A percentile compares a stretch with the other conserved stretches of the same genome.
phyloP scores from a whole-genome alignment of 2,329 filamentous ascomycete species.

The Neoarthrinium moseri region DNA sequence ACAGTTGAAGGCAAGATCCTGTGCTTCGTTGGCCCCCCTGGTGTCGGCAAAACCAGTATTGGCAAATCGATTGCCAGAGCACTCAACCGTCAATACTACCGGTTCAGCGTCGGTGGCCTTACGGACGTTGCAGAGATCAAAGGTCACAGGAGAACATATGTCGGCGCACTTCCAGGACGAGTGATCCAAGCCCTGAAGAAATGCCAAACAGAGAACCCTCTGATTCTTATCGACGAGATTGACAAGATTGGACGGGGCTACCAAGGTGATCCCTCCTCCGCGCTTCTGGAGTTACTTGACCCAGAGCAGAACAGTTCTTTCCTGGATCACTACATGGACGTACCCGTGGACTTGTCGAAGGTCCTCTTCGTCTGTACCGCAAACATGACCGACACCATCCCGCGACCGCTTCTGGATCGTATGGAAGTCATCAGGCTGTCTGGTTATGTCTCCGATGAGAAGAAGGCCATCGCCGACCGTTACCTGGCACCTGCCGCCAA shows the following conservation, averaged over 20 bases:
- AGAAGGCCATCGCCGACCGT: slow-evolving; percentile 94
- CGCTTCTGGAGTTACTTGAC: slow-evolving; percentile 88
- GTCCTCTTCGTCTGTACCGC: slow-evolving; percentile 98
- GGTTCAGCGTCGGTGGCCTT: slow-evolving; percentile 94
- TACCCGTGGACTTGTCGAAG: slow-evolving; percentile 95
- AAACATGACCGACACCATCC: slow-evolving; percentile 98
- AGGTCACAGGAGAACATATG: slow-evolving; percentile 92
- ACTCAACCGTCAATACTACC: slow-evolving; percentile 93
- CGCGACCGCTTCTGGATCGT: slow-evolving; percentile 85
- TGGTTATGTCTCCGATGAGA: slow-evolving; percentile 96
- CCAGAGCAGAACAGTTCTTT: slow-evolving; percentile 98
- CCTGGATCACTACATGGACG: slow-evolving; percentile 97
- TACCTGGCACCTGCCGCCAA: slow-evolving; percentile 95
- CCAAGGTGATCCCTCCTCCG: slow-evolving; percentile 93
- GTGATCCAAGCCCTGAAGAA: slow-evolving; percentile 99
- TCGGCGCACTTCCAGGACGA: slow-evolving; percentile 89
- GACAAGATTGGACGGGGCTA: slow-evolving; percentile 98
- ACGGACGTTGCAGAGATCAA: slow-evolving; percentile 99
- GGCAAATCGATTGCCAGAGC: slow-evolving; percentile 97
- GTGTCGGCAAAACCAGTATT: slow-evolving; percentile 98
- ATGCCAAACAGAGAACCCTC: slow-evolving; percentile 96
- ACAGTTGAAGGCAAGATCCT: slow-evolving; percentile 98
- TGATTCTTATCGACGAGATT: slow-evolving; percentile 95
- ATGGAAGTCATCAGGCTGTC: slow-evolving; percentile 98
- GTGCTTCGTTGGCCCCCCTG: slow-evolving; percentile 94